Base-by-base conservation (phyloP, 2,329 filamentous ascomycete species). In the Dendryphion nanum region DNA sequence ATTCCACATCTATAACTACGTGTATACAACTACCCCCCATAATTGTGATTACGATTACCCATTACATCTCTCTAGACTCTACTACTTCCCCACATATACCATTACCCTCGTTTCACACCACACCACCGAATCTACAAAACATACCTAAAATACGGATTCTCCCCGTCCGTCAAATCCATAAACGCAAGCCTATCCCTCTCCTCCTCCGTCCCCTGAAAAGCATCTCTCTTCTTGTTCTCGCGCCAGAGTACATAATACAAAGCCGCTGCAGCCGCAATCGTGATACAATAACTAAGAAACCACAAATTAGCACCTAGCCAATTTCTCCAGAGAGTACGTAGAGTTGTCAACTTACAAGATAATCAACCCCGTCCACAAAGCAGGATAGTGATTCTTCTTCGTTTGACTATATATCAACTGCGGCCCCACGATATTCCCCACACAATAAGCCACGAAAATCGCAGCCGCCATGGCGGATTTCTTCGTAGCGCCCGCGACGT, bases 401-500 rank as follows among this genome's bases (percentile, higher is more conserved):
- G 80, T 82, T 61, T 84, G 70, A n/a, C 76, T 81, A 50, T 78
- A 78, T 28, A 89, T 77, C 26, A 89, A 69, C 63, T 86, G 83
- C 3, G 85, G 85, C 0, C 85, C 85, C 17, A 89, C 79, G 35
- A 89, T 89, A 50, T 89, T 89, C 2, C 85, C 79, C 5, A 89
- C 80, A 38, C 83, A 86, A 55, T 89, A 89, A 0, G 82, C 83
- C 0, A 86, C 82, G 45, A 89, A 89, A 1, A 86, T 83, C 0
- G 81, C 81, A 0, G 82, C 81, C 0, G 85, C 82, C 74, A 85
- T 87, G 52, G 85, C 82, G 46, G 81, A 85, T 71, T 89, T 89
- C 68, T 89, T 89, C 0, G 85, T 89, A 17, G 85, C 77, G 13
- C 86, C 85, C 0, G 85, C 84, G 0, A 89, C 83, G 47, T 89